A percentile compares a stretch with the other conserved stretches of the same genome.
phyloP scores from a whole-genome alignment of 768 basidiomycete genomes.

The Clitopilus hobsonii region DNA sequence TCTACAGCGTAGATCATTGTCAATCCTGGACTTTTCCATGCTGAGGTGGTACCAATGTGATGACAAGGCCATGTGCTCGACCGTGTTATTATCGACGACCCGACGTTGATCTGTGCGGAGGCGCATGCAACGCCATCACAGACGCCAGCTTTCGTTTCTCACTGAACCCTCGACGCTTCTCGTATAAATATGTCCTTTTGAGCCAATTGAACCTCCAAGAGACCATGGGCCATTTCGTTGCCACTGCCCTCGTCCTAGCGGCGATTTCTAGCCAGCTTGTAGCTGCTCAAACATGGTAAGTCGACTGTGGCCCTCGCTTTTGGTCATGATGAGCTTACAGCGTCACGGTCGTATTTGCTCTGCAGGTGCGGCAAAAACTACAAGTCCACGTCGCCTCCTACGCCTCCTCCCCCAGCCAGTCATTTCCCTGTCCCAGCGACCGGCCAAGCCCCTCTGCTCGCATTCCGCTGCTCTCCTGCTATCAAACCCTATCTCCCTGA shows the following conservation, averaged over 20 bases:
- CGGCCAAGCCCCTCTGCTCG: constrained; percentile 41
- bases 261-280: neutral
- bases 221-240: neutral
- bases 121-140: neutral
- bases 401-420: constrained; percentile 45
- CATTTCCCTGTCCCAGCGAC: constrained; percentile 36
- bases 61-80: neutral
- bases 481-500: constrained; percentile 58
- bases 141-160: neutral
- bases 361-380: constrained; percentile 64
- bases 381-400: constrained; percentile 33
- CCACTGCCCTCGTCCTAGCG: neutral
- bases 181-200: neutral
- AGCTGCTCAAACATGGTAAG: neutral
- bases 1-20: neutral
- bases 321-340: too few species aligned
- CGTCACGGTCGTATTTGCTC: constrained; percentile 8
- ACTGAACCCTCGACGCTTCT: neutral
- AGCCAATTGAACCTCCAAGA: neutral
- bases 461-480: constrained; percentile 54
- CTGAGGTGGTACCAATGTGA: neutral
- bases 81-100: neutral
- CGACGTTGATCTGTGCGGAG: neutral
- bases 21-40: neutral
- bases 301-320: neutral